Evolutionary conservation across 768 basidiomycete genomes (phyloP), one percentile per base, ranked within the genome.

Genomic region (Termitomyces sp.): DNA sequence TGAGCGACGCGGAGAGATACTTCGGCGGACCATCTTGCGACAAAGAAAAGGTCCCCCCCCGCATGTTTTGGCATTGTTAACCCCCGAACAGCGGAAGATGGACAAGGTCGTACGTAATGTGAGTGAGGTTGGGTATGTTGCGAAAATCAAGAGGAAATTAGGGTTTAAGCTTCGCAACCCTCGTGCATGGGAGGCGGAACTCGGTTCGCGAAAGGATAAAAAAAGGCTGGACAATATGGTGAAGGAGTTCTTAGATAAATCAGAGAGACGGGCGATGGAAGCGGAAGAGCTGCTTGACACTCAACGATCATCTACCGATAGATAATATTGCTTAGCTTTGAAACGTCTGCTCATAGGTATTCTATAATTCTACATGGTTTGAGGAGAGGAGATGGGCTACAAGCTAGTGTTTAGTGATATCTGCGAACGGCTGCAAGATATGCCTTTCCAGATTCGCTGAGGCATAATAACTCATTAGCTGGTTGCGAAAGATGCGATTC

Each of bases 61-160:
- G 0, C 85, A 86, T 64, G 64, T 89, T 3, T 74, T 86, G 3
- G 72, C 70, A 25, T 74, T 68, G 60, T 85, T 91, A 85, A 76
- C 82, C 0, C 74, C 77, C 1, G 67, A 78, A 64, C 72, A 81
- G 60, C 78, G 76, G 60, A 72, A 69, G 55, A 69, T 77, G 70
- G 88, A 91, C 63, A 74, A 72, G 62, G 72, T 88, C 5, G 76
- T 79, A 55, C 72, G 84, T 42, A 79, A 77, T 43, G 77, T 83
- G 2, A 81, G 86, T 57, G 85, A 87, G 70, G 88, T 82, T 0
- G 92, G 92, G 14, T 92, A 91, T 70, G 81, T 86, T 2, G 91
- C 83, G n/a, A 67, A 72, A 68, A 77, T 87, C 54, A 94, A 92
- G 76, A 74, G 74, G 60, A 72, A 68, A 60, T 69, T 83, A 61